A percentile compares a stretch with the other conserved stretches of the same genome.
Evolutionary conservation across 768 basidiomycete genomes (phyloP).

Genomic region (Mycena crocata): DNA sequence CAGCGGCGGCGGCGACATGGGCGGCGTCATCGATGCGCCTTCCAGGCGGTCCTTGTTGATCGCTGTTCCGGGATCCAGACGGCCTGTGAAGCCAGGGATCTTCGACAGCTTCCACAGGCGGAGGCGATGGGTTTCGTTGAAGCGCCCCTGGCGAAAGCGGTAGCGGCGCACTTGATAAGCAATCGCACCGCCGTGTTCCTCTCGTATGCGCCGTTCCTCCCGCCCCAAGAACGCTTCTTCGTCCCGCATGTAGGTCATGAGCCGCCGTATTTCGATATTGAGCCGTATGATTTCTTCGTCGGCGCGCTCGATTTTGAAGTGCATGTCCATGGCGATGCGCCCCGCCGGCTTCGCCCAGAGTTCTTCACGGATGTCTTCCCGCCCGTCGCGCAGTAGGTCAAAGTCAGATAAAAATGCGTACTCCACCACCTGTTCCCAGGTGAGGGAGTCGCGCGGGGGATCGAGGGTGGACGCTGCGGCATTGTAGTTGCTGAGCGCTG

Average conservation of each 20-base stretch:
- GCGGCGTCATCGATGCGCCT: not conserved
- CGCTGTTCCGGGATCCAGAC: not conserved
- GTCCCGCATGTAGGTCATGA: constrained; percentile 34
- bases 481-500: constrained; percentile 31
- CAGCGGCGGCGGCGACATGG: too few species aligned
- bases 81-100: constrained; percentile 9
- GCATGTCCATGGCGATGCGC: constrained; percentile 25
- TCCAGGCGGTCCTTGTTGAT: not conserved
- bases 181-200: not conserved
- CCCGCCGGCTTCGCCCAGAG: constrained; percentile 26
- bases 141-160: constrained; percentile 10
- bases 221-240: constrained; percentile 15
- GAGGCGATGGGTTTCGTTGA: not conserved
- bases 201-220: not conserved
- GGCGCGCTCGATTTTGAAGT: constrained; percentile 34
- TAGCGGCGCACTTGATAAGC: not conserved
- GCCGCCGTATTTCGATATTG: constrained; percentile 36
- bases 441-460: constrained; percentile 19
- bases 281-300: constrained; percentile 35
- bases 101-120: not conserved
- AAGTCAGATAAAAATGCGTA: too few species aligned
- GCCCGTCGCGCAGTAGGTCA: constrained; percentile 29
- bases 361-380: constrained; percentile 21
- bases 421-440: constrained; percentile 40
- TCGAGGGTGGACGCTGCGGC: constrained; percentile 6